Conservation (phyloP, 2,329 filamentous ascomycete genomes). For the Podosphaera leucotricha region DNA sequence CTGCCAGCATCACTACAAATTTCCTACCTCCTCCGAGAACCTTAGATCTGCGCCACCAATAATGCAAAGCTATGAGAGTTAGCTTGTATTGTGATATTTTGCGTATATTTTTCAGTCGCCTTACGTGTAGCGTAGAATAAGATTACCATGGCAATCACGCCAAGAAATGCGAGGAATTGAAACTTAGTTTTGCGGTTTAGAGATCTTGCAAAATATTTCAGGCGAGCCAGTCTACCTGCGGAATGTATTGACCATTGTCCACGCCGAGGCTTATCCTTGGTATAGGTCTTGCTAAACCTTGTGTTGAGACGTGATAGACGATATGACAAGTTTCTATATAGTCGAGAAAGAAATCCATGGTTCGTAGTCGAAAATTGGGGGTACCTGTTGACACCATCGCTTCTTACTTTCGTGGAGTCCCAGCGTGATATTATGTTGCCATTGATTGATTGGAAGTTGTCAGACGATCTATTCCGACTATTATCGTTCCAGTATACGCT, state of each 20-base stretch:
- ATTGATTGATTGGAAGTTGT: conserved; percentile 25
- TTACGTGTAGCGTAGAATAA: conserved; percentile 53
- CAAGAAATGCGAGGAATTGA: conserved; percentile 32
- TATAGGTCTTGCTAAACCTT: conserved; percentile 24
- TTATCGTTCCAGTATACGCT: conserved; percentile 33
- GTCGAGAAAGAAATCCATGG: conserved; percentile 67
- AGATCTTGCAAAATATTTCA: conserved; percentile 23
- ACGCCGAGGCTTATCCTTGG: conserved; percentile 48
- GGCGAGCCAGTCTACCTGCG: conserved; percentile 23
- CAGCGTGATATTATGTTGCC: conserved; percentile 42
- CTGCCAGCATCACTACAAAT: conserved; percentile 77
- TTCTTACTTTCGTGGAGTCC: conserved; percentile 62
- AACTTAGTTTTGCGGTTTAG: conserved; percentile 43
- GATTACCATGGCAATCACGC: conserved; percentile 35
- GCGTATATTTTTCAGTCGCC: conserved; percentile 17
- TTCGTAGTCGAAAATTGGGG: conserved; percentile 61
- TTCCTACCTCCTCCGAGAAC: conserved; percentile 68
- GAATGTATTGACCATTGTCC: conserved; percentile 29
- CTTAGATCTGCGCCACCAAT: conserved; percentile 46
- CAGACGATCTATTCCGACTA: conserved; percentile 40
- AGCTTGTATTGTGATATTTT: conserved; percentile 1
- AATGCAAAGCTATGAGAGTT: conserved; percentile 16
- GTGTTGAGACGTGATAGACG: conserved; percentile 52
- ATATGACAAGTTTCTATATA: conserved; percentile 59
- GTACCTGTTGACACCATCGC: conserved; percentile 48